Percentiles rank a stretch among this genome's conserved stretches.
These are phyloP conservation scores for Paraglomus brasilianum DNA, from an alignment of 192 early-diverging fungal genomes.

Conservation along the genomic window DNA sequence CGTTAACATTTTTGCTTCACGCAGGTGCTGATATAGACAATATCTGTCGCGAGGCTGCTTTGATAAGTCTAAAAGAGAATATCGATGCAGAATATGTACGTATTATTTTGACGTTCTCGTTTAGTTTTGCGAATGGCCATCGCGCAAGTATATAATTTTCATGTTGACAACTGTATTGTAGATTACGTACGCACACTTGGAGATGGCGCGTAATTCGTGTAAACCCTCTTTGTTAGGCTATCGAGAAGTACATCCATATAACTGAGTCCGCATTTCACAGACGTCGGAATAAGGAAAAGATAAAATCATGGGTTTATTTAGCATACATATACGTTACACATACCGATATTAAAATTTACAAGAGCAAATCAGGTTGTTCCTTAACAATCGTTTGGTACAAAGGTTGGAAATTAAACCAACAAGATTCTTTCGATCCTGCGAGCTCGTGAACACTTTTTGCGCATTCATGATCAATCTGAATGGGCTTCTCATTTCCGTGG, in stretches of 20 bases:
- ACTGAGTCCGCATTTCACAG: too few species aligned
- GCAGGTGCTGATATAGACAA: constrained; percentile 81
- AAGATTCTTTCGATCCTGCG: too few species aligned
- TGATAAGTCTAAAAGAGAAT: constrained; percentile 61
- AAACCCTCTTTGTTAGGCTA: constrained; percentile 17
- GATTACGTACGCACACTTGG: constrained; percentile 15
- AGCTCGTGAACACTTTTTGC: too few species aligned
- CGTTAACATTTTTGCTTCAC: background rate
- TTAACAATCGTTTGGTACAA: too few species aligned
- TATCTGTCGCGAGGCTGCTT: constrained; percentile 78
- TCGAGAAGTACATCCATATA: background rate
- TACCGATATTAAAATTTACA: too few species aligned
- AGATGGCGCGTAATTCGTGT: background rate
- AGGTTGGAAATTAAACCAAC: too few species aligned
- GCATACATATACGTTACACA: too few species aligned
- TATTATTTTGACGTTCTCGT: background rate
- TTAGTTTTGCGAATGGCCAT: too few species aligned
- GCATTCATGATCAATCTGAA: constrained; percentile 30
- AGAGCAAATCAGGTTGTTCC: too few species aligned
- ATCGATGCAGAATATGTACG: constrained; percentile 54
- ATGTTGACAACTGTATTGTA: background rate
- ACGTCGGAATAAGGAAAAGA: too few species aligned
- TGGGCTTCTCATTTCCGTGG: constrained; percentile 33
- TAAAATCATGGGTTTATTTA: too few species aligned
- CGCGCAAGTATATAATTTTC: background rate